Percentiles rank a stretch among this genome's conserved stretches.
Conservation (phyloP, 116 monocot species). For the Trichopus zeylanicus region DNA sequence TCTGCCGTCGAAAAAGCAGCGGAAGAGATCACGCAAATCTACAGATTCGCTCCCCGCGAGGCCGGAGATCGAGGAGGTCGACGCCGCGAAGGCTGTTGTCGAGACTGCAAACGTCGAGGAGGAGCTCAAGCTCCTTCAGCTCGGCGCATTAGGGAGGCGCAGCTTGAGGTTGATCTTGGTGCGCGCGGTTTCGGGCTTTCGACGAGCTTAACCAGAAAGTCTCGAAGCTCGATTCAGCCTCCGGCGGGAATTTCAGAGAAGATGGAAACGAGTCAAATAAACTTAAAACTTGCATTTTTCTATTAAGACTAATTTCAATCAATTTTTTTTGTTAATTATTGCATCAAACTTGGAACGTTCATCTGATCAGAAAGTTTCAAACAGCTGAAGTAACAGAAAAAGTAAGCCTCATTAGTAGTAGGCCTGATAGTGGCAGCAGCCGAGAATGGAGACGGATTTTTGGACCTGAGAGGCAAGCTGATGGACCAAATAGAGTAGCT, state of each 20-base stretch:
- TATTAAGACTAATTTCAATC: no score
- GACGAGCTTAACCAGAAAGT: constrained; percentile 50
- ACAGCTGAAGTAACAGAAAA: constrained; percentile 38
- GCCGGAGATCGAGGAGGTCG: constrained; percentile 52
- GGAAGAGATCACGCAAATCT: constrained; percentile 49
- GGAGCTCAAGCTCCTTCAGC: constrained; percentile 19
- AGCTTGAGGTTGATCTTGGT: constrained; percentile 43
- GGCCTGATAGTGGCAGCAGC: constrained; percentile 71
- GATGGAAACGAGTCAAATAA: constrained; percentile 21
- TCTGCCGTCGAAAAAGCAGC: constrained; percentile 9
- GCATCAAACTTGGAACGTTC: no score
- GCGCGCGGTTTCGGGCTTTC: constrained; percentile 25
- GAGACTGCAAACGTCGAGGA: constrained; percentile 37
- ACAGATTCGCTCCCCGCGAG: constrained; percentile 48
- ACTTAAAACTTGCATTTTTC: no score
- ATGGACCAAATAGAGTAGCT: constrained; percentile 94
- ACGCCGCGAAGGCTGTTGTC: constrained; percentile 35
- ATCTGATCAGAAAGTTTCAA: no score
- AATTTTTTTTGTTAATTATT: no score
- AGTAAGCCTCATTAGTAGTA: constrained; percentile 77
- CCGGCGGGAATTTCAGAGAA: background rate
- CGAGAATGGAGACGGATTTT: constrained; percentile 40
- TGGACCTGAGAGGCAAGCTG: constrained; percentile 74
- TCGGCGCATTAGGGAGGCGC: constrained; percentile 47
- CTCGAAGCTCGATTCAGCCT: constrained; percentile 27